phyloP scores from a whole-genome alignment of 495 filamentous ascomycete genomes.

The Schizothecium vesticola region DNA sequence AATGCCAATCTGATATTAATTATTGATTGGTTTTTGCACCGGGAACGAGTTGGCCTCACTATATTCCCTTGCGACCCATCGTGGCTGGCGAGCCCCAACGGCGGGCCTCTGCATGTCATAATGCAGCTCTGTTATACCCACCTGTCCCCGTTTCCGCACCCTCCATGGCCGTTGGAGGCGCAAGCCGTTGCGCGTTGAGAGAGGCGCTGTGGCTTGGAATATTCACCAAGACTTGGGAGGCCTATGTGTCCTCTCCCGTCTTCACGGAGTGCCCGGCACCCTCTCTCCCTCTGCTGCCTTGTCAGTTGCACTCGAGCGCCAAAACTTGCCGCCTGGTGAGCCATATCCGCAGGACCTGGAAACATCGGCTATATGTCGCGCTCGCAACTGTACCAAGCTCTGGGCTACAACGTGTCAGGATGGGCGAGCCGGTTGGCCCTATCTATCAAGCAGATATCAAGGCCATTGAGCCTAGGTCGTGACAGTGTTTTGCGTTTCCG shows the following conservation, averaged over 20 bases:
- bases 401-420: not conserved
- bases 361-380: constrained; percentile 9
- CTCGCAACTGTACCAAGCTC: constrained; percentile 14
- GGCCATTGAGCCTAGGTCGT: constrained; percentile 1
- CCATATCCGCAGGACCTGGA: not conserved
- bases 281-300: not conserved
- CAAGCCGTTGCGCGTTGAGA: not conserved
- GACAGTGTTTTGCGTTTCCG: constrained; percentile 1
- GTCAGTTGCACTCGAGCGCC: not conserved
- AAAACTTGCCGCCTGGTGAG: not conserved
- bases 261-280: not conserved
- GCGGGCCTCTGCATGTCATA: constrained; percentile 21
- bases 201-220: not conserved
- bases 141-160: not conserved
- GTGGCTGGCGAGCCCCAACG: constrained; percentile 9
- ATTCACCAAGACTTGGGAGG: not conserved
- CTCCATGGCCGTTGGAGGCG: not conserved
- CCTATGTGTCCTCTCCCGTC: not conserved
- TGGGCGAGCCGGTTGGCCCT: constrained; percentile 7
- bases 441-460: not conserved
- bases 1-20: constrained; percentile 29
- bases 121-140: constrained; percentile 17
- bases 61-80: constrained; percentile 15
- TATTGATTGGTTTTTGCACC: constrained; percentile 24
- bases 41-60: constrained; percentile 15